Conservation (phyloP, 768 basidiomycete genomes). For the Hygrocybe coccinea region DNA sequence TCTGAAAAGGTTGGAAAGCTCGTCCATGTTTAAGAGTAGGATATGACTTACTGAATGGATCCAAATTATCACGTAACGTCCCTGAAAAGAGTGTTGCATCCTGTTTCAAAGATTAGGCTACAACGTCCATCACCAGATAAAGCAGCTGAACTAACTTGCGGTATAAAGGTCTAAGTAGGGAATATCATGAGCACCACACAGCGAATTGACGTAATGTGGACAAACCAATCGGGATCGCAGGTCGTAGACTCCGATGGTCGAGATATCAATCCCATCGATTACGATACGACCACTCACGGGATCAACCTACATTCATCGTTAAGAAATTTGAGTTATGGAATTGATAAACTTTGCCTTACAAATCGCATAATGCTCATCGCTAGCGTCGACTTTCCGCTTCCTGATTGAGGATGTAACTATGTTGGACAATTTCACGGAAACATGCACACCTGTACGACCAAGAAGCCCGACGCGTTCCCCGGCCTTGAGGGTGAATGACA, state of each 20-base stretch:
- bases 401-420: constrained; percentile 25
- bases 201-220: background rate
- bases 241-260: constrained; percentile 79
- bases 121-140: background rate
- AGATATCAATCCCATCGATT: constrained; percentile 86
- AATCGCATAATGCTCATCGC: constrained; percentile 85
- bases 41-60: constrained; percentile 56
- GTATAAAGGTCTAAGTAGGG: constrained; percentile 65
- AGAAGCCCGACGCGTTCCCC: constrained; percentile 75
- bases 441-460: constrained; percentile 60
- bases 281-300: constrained; percentile 69
- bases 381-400: constrained; percentile 77
- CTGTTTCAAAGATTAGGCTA: constrained; percentile 16
- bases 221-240: constrained; percentile 68
- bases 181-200: background rate
- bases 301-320: constrained; percentile 48
- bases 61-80: constrained; percentile 68
- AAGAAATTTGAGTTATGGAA: background rate
- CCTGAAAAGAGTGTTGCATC: constrained; percentile 79
- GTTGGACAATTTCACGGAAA: background rate
- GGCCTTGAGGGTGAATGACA: constrained; percentile 68
- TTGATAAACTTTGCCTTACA: constrained; percentile 37
- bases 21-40: background rate
- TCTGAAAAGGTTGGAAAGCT: constrained; percentile 28
- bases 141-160: constrained; percentile 40